Base-by-base conservation (phyloP, 1,284 basidiomycete species). In the Puccinia coronata region DNA sequence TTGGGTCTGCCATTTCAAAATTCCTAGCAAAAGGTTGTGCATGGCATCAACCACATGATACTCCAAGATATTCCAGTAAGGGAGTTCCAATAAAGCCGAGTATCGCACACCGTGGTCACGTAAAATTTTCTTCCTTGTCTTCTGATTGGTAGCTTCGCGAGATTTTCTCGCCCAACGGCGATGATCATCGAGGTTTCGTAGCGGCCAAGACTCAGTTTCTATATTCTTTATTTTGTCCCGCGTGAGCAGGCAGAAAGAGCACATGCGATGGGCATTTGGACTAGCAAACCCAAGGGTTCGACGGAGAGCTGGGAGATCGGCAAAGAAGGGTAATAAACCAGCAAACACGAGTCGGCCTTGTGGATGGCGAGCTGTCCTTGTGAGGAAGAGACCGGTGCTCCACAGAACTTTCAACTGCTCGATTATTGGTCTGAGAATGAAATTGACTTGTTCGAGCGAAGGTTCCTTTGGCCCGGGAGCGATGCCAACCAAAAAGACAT, bases 401-500 rank as follows among this genome's bases (percentile, higher is more conserved):
- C 86, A 87, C 34, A 86, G 83, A 23, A 75, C 65, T 0, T 84
- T n/a, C 14, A 88, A 82, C n/a, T 85, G 83, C 28, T 85, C 82
- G 3, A 87, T 82, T 6, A 87, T 39, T 2, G 84, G 85, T n/a
- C 57, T 18, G 0, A 87, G 49, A 73, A 85, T 84, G 43, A 84
- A 84, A 71, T 87, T 87, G 41, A 86, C 73, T 25, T 84, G 59
- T 16, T 83, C 51, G 4, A 72, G 31, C 0, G 65, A 47, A 12
- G 67, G 16, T 55, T 84, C 82, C 18, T 57, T 25, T 2, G 83
- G 84, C 0, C 84, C 84, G 2, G 85, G 87, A 86, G 85, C 85
- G 16, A 88, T 82, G 0, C 86, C 86, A 14, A 85, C 86, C 6
- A 88, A 83, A 77, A 84, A 88, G 18, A 88, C 83, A 67, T 88